A percentile compares a stretch with the other conserved stretches of the same genome.
Conservation (phyloP, 805 yeast species). For the Suhomyces sp. region DNA sequence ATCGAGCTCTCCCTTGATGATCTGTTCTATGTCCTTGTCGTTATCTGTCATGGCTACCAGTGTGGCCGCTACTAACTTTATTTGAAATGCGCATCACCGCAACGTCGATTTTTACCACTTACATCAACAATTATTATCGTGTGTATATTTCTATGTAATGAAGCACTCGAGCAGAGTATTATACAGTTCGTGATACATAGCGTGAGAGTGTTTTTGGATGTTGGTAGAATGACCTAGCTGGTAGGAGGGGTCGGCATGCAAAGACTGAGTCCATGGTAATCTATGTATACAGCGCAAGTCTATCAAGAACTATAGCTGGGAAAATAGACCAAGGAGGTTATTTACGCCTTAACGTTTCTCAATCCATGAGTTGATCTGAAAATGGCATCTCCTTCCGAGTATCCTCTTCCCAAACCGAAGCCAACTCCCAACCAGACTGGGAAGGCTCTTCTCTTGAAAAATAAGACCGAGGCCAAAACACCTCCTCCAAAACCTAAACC, state of each 20-base stretch:
- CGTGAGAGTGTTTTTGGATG: not conserved
- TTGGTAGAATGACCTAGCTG: not conserved
- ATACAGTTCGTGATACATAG: not conserved
- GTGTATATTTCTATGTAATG: not conserved
- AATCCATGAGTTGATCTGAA: conserved; percentile 80
- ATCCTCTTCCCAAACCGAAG: conserved; percentile 96
- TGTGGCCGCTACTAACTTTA: not conserved
- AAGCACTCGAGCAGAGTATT: not conserved
- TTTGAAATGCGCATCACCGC: not conserved
- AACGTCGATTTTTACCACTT: not conserved
- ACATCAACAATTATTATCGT: not conserved
- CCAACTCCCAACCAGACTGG: conserved; percentile 98
- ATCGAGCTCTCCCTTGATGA: conserved; percentile 25
- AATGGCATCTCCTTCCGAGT: conserved; percentile 96
- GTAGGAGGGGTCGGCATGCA: not conserved
- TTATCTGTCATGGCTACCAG: not conserved
- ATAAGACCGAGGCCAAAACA: conserved; percentile 82
- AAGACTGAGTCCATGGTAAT: not conserved
- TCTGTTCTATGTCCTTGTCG: conserved; percentile 7
- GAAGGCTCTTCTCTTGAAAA: conserved; percentile 92
- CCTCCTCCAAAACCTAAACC: conserved; percentile 97
- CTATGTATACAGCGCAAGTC: not conserved
- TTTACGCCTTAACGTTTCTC: conserved; percentile 67
- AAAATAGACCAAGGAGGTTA: not conserved
- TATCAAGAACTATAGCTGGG: not conserved